Percentiles rank a stretch among this genome's conserved stretches.
Conservation (phyloP, 1,284 basidiomycete species). For the Sphaerobolus stellatus region DNA sequence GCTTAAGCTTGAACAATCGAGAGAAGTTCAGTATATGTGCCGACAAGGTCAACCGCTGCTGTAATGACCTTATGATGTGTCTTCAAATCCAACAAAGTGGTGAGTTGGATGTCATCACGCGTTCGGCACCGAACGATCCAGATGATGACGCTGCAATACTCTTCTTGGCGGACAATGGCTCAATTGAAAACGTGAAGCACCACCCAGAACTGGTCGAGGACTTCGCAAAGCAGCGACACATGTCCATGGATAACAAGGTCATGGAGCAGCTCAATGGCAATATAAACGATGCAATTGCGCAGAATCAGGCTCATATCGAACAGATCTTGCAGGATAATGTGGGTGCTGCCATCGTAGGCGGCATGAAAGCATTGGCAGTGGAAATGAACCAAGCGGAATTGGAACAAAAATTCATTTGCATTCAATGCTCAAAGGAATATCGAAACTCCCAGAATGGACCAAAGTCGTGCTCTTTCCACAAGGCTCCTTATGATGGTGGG, state of each 20-base stretch:
- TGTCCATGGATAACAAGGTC: slow-evolving; percentile 34
- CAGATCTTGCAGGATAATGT: slow-evolving; percentile 34
- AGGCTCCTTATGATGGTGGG: slow-evolving; percentile 34
- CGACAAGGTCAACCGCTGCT: slow-evolving; percentile 30
- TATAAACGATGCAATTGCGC: slow-evolving; percentile 31
- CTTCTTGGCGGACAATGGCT: slow-evolving; percentile 35
- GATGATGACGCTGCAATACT: slow-evolving; percentile 34
- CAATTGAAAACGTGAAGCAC: slow-evolving; percentile 32
- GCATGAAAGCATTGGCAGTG: slow-evolving; percentile 33
- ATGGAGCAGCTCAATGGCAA: slow-evolving; percentile 37
- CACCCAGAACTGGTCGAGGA: slow-evolving; percentile 34
- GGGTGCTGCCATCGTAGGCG: slow-evolving; percentile 30
- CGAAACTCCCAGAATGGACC: slow-evolving; percentile 34
- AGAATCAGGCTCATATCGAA: slow-evolving; percentile 32
- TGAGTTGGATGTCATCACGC: slow-evolving; percentile 35
- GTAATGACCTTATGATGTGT: slow-evolving; percentile 37
- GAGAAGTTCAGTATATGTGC: slow-evolving; percentile 29
- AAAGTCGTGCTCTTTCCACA: slow-evolving; percentile 38
- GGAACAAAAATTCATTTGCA: slow-evolving; percentile 36
- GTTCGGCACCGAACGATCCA: slow-evolving; percentile 34
- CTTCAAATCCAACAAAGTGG: slow-evolving; percentile 39
- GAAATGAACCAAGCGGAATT: slow-evolving; percentile 32
- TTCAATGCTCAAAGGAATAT: slow-evolving; percentile 38
- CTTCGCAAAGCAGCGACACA: slow-evolving; percentile 35
- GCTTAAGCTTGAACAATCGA: slow-evolving; percentile 35